Conservation (phyloP, 495 filamentous ascomycete genomes). For the Penicillium salamii region DNA sequence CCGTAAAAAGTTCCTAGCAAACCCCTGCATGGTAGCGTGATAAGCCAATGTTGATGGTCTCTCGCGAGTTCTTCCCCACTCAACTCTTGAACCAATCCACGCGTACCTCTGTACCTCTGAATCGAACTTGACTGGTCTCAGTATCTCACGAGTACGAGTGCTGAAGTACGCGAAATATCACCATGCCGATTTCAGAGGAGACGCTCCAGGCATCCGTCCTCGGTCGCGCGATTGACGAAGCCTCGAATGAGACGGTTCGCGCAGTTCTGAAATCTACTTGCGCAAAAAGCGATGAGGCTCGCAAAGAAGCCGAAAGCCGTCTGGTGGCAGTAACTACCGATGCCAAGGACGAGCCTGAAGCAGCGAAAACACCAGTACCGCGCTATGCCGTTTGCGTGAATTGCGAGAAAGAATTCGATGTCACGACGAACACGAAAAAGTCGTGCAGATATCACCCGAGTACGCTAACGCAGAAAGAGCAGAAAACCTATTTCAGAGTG, state of each 20-base stretch:
- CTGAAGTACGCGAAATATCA: too few species aligned
- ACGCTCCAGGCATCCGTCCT: background rate
- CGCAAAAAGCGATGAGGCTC: background rate
- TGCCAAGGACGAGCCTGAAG: background rate
- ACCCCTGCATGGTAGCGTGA: too few species aligned
- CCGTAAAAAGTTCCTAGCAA: too few species aligned
- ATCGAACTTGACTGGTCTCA: too few species aligned
- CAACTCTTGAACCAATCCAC: too few species aligned
- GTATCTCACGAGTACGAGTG: too few species aligned
- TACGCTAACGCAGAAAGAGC: background rate
- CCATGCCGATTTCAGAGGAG: background rate
- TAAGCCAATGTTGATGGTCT: too few species aligned
- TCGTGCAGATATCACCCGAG: background rate
- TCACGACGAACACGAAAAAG: background rate
- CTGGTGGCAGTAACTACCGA: background rate
- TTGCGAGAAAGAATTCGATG: conserved; percentile 2
- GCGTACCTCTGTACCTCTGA: too few species aligned
- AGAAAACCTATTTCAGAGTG: background rate
- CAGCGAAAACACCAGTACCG: background rate
- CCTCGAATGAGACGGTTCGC: background rate
- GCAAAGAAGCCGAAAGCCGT: background rate
- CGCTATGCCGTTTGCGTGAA: background rate
- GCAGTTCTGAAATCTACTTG: background rate
- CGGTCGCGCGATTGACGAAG: background rate
- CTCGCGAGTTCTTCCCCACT: too few species aligned